A percentile compares a stretch with the other conserved stretches of the same genome.
Conservation (phyloP, 345 rosid species). For the Iberis pinnata region DNA sequence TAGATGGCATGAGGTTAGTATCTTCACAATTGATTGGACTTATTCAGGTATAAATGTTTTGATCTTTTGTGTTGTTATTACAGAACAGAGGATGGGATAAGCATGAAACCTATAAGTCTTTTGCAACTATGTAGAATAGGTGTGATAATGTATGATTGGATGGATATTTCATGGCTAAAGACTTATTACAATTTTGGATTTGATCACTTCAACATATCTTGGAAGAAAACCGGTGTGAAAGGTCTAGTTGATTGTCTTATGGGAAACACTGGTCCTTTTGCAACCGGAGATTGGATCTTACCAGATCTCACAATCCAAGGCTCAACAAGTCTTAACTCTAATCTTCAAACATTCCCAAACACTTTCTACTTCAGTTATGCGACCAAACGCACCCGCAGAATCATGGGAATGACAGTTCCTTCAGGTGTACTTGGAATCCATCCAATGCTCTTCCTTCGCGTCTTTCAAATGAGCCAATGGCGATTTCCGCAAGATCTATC, state of each 20-base stretch:
- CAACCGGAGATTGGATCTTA: constrained; percentile 88
- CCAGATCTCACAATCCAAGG: constrained; percentile 98
- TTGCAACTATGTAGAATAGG: constrained; percentile 83
- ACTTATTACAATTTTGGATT: constrained; percentile 87
- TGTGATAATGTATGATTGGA: constrained; percentile 82
- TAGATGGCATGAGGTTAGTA: constrained; percentile 91
- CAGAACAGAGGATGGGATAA: constrained; percentile 81
- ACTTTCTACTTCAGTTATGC: constrained; percentile 95
- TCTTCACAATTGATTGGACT: too few relatives aligned
- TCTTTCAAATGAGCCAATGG: constrained; percentile 92
- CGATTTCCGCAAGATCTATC: constrained; percentile 51
- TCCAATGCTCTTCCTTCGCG: constrained; percentile 78
- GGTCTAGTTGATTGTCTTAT: constrained; percentile 68
- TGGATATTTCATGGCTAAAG: constrained; percentile 81
- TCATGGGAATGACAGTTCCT: constrained; percentile 71
- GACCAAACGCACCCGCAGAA: constrained; percentile 70
- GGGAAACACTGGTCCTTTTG: constrained; percentile 85
- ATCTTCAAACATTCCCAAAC: constrained; percentile 61
- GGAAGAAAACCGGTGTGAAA: constrained; percentile 61
- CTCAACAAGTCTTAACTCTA: constrained; percentile 50
- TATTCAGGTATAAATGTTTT: neutral
- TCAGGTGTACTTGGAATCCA: constrained; percentile 77
- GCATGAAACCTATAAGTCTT: constrained; percentile 62
- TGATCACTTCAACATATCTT: constrained; percentile 75
- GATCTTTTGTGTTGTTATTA: constrained; percentile 21